phyloP scores from a whole-genome alignment of 2,329 filamentous ascomycete genomes.

The Talaromyces sp. region DNA sequence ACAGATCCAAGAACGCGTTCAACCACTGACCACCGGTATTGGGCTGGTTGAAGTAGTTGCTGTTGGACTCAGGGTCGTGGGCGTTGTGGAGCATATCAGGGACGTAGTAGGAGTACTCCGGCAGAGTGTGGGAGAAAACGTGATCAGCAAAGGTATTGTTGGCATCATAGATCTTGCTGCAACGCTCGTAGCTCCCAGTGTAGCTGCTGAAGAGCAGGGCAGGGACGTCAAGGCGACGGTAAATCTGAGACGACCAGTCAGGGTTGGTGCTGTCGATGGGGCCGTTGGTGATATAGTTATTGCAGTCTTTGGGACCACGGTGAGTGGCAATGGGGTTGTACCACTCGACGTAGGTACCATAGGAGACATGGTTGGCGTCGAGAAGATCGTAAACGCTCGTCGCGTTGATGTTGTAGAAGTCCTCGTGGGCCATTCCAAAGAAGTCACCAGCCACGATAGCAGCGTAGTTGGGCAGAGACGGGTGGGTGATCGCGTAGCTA shows the following conservation, averaged over 20 bases:
- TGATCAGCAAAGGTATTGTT: conserved; percentile 11
- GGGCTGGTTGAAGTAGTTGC: conserved; percentile 14
- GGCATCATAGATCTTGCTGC: conserved; percentile 10
- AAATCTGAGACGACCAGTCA: not conserved
- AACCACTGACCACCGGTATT: conserved; percentile 3
- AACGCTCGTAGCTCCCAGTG: conserved; percentile 10
- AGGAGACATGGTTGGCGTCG: conserved; percentile 8
- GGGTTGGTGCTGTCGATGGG: conserved; percentile 16
- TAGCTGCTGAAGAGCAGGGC: conserved; percentile 12
- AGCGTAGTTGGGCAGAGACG: conserved; percentile 11
- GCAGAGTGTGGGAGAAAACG: conserved; percentile 10
- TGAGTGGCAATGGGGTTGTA: conserved; percentile 13
- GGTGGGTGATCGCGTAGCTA: conserved; percentile 13
- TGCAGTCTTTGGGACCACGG: conserved; percentile 14
- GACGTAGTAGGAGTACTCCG: conserved; percentile 13
- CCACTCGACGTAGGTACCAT: conserved; percentile 14
- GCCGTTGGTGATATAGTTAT: conserved; percentile 14
- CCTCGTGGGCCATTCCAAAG: conserved; percentile 14
- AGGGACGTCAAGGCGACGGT: conserved; percentile 9
- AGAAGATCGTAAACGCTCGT: conserved; percentile 11
- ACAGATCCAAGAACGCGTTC: conserved; percentile 14
- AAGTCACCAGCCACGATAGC: conserved; percentile 13
- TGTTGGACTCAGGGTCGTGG: not conserved
- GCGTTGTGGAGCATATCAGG: not conserved
- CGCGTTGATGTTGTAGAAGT: conserved; percentile 15